Conservation (phyloP, 176 grass and related monocot genomes). For the Thinopyrum elongatum region DNA sequence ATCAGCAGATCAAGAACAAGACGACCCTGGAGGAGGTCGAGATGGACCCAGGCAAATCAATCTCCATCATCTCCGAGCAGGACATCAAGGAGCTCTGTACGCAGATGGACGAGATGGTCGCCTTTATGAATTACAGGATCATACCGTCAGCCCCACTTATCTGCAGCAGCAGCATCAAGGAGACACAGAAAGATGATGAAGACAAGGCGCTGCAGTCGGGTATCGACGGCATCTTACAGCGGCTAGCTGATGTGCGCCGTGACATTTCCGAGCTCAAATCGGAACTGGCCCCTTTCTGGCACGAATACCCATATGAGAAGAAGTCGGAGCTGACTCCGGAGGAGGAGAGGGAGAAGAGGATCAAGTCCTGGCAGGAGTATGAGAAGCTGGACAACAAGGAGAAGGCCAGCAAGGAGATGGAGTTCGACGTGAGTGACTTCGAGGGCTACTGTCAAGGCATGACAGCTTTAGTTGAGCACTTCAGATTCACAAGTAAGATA, state of each 20-base stretch:
- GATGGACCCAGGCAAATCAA: background rate
- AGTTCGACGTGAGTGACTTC: background rate
- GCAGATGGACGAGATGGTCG: background rate
- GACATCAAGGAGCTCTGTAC: background rate
- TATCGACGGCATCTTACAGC: too few species aligned
- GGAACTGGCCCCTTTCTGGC: background rate
- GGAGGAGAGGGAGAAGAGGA: background rate
- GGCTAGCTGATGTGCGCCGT: too few species aligned
- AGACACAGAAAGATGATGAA: too few species aligned
- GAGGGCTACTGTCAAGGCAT: background rate
- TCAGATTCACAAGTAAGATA: background rate
- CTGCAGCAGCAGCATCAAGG: too few species aligned
- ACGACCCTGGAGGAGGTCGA: too few species aligned
- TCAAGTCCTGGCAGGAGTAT: background rate
- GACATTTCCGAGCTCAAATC: background rate
- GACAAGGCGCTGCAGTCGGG: too few species aligned
- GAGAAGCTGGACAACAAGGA: background rate
- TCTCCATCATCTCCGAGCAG: background rate
- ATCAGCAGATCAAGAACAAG: too few species aligned
- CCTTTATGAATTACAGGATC: background rate
- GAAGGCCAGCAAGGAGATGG: background rate
- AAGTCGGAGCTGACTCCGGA: background rate
- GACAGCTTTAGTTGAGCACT: background rate
- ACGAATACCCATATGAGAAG: background rate
- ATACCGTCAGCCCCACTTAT: background rate